Percentiles rank a stretch among this genome's conserved stretches.
Conservation (phyloP, 73 alveolate species). For the Tetrahymena borealis region DNA sequence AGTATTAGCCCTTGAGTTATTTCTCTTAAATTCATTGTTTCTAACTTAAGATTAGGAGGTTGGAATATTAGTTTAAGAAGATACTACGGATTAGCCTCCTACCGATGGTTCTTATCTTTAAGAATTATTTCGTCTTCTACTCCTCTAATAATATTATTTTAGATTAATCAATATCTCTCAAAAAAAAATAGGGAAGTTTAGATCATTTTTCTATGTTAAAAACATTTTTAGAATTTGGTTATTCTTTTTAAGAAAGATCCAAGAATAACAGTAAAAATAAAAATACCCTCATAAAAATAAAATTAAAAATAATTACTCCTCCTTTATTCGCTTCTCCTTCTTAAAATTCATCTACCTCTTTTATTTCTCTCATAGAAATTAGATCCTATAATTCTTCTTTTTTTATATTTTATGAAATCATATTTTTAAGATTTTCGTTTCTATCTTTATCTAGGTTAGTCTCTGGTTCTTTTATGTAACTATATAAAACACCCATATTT, state of each 20-base stretch:
- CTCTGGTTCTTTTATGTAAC: background rate
- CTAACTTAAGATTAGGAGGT: background rate
- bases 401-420: background rate
- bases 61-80: background rate
- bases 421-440: background rate
- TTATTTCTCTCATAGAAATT: background rate
- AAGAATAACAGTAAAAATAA: background rate
- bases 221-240: too few relatives aligned
- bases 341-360: background rate
- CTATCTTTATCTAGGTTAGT: background rate
- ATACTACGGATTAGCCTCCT: background rate
- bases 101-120: background rate
- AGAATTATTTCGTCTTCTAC: too few relatives aligned
- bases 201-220: too few relatives aligned
- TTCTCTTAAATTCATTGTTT: background rate
- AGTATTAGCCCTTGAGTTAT: background rate
- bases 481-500: background rate
- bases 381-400: background rate
- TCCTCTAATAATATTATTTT: too few relatives aligned
- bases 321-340: background rate
- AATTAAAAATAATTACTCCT: background rate
- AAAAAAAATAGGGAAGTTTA: too few relatives aligned
- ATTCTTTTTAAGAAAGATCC: background rate
- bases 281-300: background rate
- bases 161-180: too few relatives aligned